A percentile compares a stretch with the other conserved stretches of the same genome.
Conservation (phyloP, 164 flowering plant genomes). For the Tinospora cordifolia region DNA sequence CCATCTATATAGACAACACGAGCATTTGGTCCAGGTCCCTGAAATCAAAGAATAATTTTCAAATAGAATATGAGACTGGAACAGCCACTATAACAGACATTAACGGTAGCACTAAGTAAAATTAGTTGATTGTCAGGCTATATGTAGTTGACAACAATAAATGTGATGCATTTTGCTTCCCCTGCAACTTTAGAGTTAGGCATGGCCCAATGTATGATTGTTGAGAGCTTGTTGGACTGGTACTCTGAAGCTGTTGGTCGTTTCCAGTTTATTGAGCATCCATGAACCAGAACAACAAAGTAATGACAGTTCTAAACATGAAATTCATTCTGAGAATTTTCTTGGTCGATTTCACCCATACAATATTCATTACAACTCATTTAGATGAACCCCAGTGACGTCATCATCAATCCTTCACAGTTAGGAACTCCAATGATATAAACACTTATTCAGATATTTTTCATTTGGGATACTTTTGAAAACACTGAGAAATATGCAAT, state of each 20-base stretch:
- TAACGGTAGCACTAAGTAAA: not conserved
- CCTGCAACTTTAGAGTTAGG: not conserved
- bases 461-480: not conserved
- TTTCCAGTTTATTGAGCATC: no score
- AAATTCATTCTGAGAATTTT: not conserved
- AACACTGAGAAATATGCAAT: no score
- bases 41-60: slow-evolving; percentile 6
- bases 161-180: not conserved
- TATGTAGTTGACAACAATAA: not conserved
- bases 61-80: not conserved
- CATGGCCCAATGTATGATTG: not conserved
- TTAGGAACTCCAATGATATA: not conserved
- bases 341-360: not conserved
- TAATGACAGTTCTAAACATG: no score
- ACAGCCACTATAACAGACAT: not conserved
- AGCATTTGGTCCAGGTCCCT: slow-evolving; percentile 86
- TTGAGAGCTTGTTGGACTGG: not conserved
- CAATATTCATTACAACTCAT: not conserved
- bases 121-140: not conserved
- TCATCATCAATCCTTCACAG: not conserved
- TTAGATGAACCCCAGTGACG: not conserved
- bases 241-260: not conserved
- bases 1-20: slow-evolving; percentile 81
- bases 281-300: not conserved
- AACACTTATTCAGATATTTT: not conserved